Evolutionary conservation across 2,329 filamentous ascomycete genomes (phyloP).

Genomic region (Penicillium sp.): DNA sequence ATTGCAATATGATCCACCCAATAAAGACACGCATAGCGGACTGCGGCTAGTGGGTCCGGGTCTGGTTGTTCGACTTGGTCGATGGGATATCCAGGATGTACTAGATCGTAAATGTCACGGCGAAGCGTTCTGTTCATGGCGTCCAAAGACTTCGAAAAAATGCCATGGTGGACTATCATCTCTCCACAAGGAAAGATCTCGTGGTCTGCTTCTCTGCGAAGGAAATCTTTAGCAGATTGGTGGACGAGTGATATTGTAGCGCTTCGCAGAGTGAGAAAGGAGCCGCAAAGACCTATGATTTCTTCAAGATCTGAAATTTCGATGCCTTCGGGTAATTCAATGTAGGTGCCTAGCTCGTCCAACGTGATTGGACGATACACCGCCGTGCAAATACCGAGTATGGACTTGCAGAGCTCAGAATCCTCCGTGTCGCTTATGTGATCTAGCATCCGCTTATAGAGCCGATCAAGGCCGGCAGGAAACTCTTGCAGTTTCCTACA

Average conservation of each 20-base stretch:
- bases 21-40: conserved; percentile 40
- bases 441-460: conserved; percentile 30
- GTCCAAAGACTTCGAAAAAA: conserved; percentile 42
- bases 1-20: conserved; percentile 24
- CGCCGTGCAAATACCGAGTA: conserved; percentile 38
- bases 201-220: background rate
- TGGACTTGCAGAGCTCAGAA: conserved; percentile 33
- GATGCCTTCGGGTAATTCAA: conserved; percentile 1
- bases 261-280: conserved; percentile 25
- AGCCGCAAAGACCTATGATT: conserved; percentile 28
- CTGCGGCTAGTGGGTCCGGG: conserved; percentile 29
- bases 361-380: conserved; percentile 45
- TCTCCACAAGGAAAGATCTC: conserved; percentile 13
- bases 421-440: conserved; percentile 35
- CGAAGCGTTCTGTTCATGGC: background rate
- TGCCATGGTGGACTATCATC: conserved; percentile 30
- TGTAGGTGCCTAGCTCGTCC: conserved; percentile 32
- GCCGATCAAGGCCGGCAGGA: conserved; percentile 17
- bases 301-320: conserved; percentile 8
- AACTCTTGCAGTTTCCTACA: conserved; percentile 6
- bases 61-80: background rate
- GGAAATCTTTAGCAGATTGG: conserved; percentile 33
- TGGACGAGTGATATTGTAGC: conserved; percentile 29
- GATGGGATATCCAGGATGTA: conserved; percentile 24
- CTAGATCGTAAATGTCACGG: background rate